Conservation (phyloP, 1,284 basidiomycete species). For the Vanrija sp. region DNA sequence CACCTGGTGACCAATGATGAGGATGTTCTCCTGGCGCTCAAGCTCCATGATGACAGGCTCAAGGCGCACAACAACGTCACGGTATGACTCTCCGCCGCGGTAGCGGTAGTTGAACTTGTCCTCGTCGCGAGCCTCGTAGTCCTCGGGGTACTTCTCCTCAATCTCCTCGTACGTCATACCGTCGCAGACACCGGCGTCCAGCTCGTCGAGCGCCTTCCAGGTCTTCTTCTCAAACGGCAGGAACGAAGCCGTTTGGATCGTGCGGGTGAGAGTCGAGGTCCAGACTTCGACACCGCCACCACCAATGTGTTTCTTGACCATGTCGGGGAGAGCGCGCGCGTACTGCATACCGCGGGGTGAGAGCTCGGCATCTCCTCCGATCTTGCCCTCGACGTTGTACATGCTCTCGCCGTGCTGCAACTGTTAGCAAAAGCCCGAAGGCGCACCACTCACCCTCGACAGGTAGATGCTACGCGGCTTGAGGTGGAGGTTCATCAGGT, state of each 20-base stretch:
- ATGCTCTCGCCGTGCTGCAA: slow-evolving; percentile 94
- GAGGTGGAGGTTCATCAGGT: slow-evolving; percentile 96
- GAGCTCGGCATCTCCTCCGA: slow-evolving; percentile 89
- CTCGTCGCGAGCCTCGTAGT: slow-evolving; percentile 97
- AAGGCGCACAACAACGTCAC: slow-evolving; percentile 90
- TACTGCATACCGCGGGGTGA: slow-evolving; percentile 83
- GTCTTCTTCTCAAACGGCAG: slow-evolving; percentile 89
- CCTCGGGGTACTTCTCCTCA: slow-evolving; percentile 94
- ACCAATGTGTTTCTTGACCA: slow-evolving; percentile 89
- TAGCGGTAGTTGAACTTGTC: slow-evolving; percentile 99
- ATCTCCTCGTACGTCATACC: slow-evolving; percentile 99
- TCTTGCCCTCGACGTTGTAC: slow-evolving; percentile 94
- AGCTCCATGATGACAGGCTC: slow-evolving; percentile 99
- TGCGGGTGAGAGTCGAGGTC: slow-evolving; percentile 92
- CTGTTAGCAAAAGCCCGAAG: not conserved
- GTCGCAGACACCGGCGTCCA: slow-evolving; percentile 98
- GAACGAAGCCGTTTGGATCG: slow-evolving; percentile 80
- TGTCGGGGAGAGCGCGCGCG: slow-evolving; percentile 74
- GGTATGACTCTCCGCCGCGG: slow-evolving; percentile 88
- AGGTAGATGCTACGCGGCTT: slow-evolving; percentile 96
- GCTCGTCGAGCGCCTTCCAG: slow-evolving; percentile 97
- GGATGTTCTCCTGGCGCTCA: slow-evolving; percentile 93
- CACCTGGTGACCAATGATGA: slow-evolving; percentile 94
- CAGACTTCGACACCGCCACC: slow-evolving; percentile 62
- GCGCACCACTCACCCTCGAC: slow-evolving; percentile 64